Conservation (phyloP, 169 alveolate genomes). For the Eimeria maxima region DNA sequence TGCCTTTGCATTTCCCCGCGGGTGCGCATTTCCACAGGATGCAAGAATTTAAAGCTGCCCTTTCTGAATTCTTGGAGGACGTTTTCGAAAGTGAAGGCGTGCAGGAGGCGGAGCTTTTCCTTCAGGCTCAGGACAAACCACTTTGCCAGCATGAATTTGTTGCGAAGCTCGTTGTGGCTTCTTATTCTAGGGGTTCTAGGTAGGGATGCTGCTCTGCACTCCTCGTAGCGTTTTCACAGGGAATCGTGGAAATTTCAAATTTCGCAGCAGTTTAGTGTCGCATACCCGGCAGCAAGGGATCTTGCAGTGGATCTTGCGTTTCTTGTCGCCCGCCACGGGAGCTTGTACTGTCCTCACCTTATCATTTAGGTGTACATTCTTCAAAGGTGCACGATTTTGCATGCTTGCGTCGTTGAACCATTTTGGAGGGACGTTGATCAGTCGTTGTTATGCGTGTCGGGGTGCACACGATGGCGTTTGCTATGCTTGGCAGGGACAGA, state of each 20-base stretch:
- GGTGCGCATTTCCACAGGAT: conserved; percentile 19
- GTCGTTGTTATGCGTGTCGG: too few relatives aligned
- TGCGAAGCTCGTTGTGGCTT: conserved; percentile 66
- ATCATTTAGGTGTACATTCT: background rate
- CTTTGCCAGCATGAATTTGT: conserved; percentile 79
- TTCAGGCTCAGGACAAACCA: conserved; percentile 71
- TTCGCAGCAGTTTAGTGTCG: background rate
- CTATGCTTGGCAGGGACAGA: conserved; percentile 61
- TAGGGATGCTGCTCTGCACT: background rate
- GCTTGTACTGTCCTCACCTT: background rate
- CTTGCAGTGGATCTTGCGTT: background rate
- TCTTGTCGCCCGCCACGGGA: background rate
- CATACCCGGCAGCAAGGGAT: background rate
- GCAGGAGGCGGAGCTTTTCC: conserved; percentile 63
- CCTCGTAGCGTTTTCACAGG: background rate
- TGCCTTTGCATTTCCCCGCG: background rate
- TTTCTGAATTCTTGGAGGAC: conserved; percentile 69
- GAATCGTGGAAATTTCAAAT: background rate
- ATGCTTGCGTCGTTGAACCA: background rate
- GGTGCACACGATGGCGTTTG: background rate
- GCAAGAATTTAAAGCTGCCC: conserved; percentile 75
- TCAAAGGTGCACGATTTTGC: background rate
- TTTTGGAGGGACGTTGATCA: too few relatives aligned
- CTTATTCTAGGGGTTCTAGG: conserved; percentile 69
- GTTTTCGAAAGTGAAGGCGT: conserved; percentile 69